phyloP scores from a whole-genome alignment of 352 stramenopile species.

The Phytophthora constricta region DNA sequence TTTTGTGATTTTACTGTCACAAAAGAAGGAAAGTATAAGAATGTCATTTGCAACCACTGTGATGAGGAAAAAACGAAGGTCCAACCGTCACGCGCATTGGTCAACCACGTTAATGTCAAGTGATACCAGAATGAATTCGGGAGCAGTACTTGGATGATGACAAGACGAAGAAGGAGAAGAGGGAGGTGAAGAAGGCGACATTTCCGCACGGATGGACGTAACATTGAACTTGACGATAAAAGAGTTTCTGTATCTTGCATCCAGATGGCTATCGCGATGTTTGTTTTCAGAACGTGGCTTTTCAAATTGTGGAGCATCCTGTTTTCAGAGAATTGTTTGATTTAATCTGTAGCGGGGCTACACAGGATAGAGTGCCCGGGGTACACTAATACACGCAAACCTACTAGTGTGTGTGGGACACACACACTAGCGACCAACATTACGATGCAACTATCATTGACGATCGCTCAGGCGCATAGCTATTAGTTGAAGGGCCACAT shows the following conservation, averaged over 20 bases:
- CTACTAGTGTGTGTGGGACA: too few relatives aligned
- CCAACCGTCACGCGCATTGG: neutral
- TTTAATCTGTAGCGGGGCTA: too few relatives aligned
- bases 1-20: neutral
- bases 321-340: constrained; percentile 5
- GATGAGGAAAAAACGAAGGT: neutral
- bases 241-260: too few relatives aligned
- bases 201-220: too few relatives aligned
- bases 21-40: neutral
- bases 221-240: too few relatives aligned
- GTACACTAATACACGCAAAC: too few relatives aligned
- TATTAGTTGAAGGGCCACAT: too few relatives aligned
- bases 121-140: neutral
- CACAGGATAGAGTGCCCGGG: too few relatives aligned
- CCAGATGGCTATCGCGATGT: constrained; percentile 8
- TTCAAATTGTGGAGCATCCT: constrained; percentile 3
- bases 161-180: neutral
- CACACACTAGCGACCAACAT: too few relatives aligned
- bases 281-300: neutral
- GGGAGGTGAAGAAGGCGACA: neutral
- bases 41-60: neutral
- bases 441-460: too few relatives aligned
- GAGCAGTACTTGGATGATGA: neutral
- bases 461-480: too few relatives aligned
- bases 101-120: neutral